phyloP scores from a whole-genome alignment of 163 green algal species.

The Chlorella variabilis region DNA sequence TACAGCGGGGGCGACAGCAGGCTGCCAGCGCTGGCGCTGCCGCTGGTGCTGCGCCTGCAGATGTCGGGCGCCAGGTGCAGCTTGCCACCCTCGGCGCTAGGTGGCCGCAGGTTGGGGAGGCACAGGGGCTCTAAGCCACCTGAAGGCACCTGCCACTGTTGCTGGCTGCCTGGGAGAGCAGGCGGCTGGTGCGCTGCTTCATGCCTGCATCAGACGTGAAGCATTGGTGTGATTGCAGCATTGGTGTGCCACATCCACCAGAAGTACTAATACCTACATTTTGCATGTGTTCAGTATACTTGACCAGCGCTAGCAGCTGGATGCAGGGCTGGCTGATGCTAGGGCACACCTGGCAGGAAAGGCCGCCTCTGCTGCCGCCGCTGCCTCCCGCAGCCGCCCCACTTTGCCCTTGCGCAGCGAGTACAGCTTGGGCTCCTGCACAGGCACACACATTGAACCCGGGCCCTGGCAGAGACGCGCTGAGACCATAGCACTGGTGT shows the following conservation, averaged over 20 bases:
- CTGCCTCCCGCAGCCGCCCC: conserved; percentile 16
- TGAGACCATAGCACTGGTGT: not conserved
- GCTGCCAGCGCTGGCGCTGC: not conserved
- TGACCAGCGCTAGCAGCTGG: too few relatives aligned
- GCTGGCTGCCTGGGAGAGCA: not conserved
- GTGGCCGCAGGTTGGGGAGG: conserved; percentile 16
- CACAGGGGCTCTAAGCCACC: not conserved
- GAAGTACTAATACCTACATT: too few relatives aligned
- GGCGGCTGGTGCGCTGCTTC: too few relatives aligned
- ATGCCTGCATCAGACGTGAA: too few relatives aligned
- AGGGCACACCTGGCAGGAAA: not conserved
- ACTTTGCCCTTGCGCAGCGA: conserved; percentile 19
- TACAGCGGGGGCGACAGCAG: conserved; percentile 21
- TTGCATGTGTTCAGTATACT: too few relatives aligned
- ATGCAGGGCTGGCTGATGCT: too few relatives aligned
- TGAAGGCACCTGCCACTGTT: not conserved
- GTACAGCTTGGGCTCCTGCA: conserved; percentile 22
- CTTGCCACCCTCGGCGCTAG: not conserved
- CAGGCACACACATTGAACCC: not conserved
- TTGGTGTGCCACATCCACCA: too few relatives aligned
- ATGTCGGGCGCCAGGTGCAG: not conserved
- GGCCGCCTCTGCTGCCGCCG: not conserved
- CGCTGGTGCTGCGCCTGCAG: conserved; percentile 5
- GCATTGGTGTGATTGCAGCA: too few relatives aligned
- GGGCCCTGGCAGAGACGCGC: not conserved